Conservation (phyloP, 2,329 filamentous ascomycete genomes). For the Trichoderma sp. region DNA sequence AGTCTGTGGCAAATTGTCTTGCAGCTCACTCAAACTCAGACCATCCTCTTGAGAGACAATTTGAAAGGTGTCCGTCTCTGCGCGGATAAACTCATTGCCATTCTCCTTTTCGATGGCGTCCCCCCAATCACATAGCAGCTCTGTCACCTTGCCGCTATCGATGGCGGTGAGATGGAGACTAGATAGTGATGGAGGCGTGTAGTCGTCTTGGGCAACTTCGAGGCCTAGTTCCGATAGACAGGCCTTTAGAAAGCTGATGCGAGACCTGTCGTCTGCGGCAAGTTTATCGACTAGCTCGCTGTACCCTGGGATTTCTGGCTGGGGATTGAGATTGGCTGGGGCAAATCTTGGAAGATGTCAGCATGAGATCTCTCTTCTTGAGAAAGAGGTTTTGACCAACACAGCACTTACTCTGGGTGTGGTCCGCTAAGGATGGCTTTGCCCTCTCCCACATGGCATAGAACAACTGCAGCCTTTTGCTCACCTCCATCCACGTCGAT, state of each 20-base stretch:
- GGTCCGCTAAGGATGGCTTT: slow-evolving; percentile 79
- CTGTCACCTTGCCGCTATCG: slow-evolving; percentile 62
- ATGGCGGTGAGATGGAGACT: slow-evolving; percentile 77
- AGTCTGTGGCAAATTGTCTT: slow-evolving; percentile 49
- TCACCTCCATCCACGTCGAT: slow-evolving; percentile 75
- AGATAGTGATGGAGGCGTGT: slow-evolving; percentile 76
- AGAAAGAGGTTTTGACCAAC: not conserved
- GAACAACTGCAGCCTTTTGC: slow-evolving; percentile 76
- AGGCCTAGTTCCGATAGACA: slow-evolving; percentile 80
- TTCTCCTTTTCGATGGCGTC: slow-evolving; percentile 67
- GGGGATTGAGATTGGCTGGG: slow-evolving; percentile 70
- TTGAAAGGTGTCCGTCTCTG: slow-evolving; percentile 80
- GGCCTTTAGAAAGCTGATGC: slow-evolving; percentile 75
- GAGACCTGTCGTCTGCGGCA: slow-evolving; percentile 66
- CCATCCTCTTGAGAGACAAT: slow-evolving; percentile 67
- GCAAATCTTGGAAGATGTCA: slow-evolving; percentile 68
- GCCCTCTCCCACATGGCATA: slow-evolving; percentile 80
- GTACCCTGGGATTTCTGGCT: slow-evolving; percentile 69
- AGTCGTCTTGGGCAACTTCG: slow-evolving; percentile 69
- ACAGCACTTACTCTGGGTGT: slow-evolving; percentile 74
- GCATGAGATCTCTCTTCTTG: not conserved
- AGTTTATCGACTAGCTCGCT: slow-evolving; percentile 68
- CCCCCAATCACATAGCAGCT: slow-evolving; percentile 66
- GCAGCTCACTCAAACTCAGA: slow-evolving; percentile 59
- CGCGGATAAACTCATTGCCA: slow-evolving; percentile 71